Base-by-base conservation (phyloP, 2,329 filamentous ascomycete genomes). In the Hypoxylon sp. region DNA sequence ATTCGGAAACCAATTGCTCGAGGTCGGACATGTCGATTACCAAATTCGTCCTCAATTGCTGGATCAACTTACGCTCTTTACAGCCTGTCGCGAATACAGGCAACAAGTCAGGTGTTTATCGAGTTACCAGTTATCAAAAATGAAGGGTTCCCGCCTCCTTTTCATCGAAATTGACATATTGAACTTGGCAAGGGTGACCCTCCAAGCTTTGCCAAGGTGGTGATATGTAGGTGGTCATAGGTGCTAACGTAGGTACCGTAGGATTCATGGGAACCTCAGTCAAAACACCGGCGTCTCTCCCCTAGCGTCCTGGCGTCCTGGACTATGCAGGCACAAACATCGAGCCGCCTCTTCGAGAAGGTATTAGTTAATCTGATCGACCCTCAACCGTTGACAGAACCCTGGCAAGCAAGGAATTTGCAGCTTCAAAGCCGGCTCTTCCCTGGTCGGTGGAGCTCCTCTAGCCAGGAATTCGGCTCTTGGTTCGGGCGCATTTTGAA, bases 301-400 rank as follows among this genome's bases (percentile, higher is more conserved):
- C 59, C 32, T 44, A 22, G 26, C 33, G 56, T 28, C 18, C 40
- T 46, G 33, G 26, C 33, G 56, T 28, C 18, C 40, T 46, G 33
- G 36, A 30, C 51, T 60, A 38, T 48, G 53, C 36, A 58, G 60
- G 38, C 28, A 42, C 28, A 44, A 26, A 49, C 33, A 20, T 60
- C 32, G 30, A 55, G 46, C 54, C 61, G 51, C 51, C 58, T 55
- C 22, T 60, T 68, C 28, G 14, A 64, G 57, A 61, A 64, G 44
- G 33, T 20, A 40, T 56, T 63, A 57, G 62, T 48, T 28, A 63
- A 64, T 56, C 52, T 54, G 52, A 68, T 68, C 55, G 32, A 50
- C 53, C 32, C 32, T 56, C 46, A 28, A 22, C 22, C 7, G 32
- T 33, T 18, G 2, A 40, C 16, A 14, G 3, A 30, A 48, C 5